Conservation (phyloP, 2,329 filamentous ascomycete genomes). For the Cytospora leucostoma region DNA sequence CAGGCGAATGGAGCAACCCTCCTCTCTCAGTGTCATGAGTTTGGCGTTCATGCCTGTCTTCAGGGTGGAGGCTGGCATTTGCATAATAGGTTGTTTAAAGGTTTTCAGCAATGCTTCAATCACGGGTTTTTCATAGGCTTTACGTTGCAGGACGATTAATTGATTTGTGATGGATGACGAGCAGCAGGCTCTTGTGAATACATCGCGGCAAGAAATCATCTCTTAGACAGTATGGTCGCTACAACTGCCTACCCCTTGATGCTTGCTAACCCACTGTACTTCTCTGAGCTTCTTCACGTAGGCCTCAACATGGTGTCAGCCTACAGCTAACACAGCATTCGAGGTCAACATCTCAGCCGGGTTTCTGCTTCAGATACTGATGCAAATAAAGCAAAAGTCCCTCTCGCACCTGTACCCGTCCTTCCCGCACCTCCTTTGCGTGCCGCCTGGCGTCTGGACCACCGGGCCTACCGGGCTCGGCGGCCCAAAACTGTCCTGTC, state of each 20-base stretch:
- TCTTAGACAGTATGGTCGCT: not conserved
- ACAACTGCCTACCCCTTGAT: not conserved
- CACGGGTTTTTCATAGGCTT: constrained; percentile 20
- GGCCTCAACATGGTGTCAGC: not conserved
- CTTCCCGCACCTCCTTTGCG: constrained; percentile 53
- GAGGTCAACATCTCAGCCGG: not conserved
- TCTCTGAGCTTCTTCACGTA: not conserved
- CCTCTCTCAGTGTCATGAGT: not conserved
- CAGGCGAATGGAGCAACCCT: not conserved
- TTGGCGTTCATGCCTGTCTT: constrained; percentile 10
- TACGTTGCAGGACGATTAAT: constrained; percentile 16
- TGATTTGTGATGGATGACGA: constrained; percentile 7
- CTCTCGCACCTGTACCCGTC: constrained; percentile 57
- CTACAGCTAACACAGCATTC: not conserved
- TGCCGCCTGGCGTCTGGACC: constrained; percentile 52
- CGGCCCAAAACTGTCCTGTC: constrained; percentile 18
- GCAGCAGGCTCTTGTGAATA: constrained; percentile 29
- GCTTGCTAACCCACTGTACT: not conserved
- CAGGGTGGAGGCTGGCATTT: constrained; percentile 4
- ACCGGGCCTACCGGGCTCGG: constrained; percentile 33
- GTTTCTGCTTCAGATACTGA: constrained; percentile 31
- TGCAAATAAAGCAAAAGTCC: constrained; percentile 62
- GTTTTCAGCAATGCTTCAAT: constrained; percentile 8
- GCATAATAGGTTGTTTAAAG: constrained; percentile 14
- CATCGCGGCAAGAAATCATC: not conserved